Base-by-base conservation (phyloP, 2,329 filamentous ascomycete genomes). In the Emmonsia crescens region DNA sequence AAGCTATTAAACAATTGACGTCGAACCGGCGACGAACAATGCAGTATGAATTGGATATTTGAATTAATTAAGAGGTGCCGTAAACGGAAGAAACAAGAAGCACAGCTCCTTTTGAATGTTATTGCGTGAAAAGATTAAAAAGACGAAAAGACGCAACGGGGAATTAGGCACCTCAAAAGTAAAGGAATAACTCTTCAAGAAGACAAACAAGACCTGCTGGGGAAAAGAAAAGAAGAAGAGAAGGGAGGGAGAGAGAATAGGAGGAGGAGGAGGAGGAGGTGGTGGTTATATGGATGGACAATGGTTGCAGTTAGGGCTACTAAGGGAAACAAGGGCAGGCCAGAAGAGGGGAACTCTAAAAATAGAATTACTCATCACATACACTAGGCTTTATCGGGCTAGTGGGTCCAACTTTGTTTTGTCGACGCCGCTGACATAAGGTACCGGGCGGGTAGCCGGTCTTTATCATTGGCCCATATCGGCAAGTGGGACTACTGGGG, bases 201-300 rank as follows among this genome's bases (percentile, higher is more conserved):
- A 44, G 65, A 66, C 65, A 63, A 70, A 69, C 52, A 76, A 71
- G 78, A 79, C 84, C 86, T 87, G 84, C 84, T 85, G 78, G 79
- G 78, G 83, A 82, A 54, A 76, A 76, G 71, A 70, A 70, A 70
- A 69, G 68, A 73, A 74, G 74, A 69, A 69, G 68, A 69, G 68
- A 65, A 57, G 57, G 49, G 61, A 33, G 36, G 40, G 44, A 40
- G 49, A 58, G 19, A 57, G 42, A 40, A 27, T 19, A 46, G 19
- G 16, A 44, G 40, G 38, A 36, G 44, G 31, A 33, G 16, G 16
- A 54, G 29, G 16, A 54, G 19, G 14, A 38, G 36, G 36, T 14
- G 57, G 12, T 44, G 42, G 60, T 60, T 63, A 61, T 63, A 63
- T 61, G 59, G 12, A 63, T 61, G 59, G 12, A 40, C 29, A 31